Evolutionary conservation across 2,329 filamentous ascomycete genomes (phyloP).

Genomic region (Penicillium sp.): DNA sequence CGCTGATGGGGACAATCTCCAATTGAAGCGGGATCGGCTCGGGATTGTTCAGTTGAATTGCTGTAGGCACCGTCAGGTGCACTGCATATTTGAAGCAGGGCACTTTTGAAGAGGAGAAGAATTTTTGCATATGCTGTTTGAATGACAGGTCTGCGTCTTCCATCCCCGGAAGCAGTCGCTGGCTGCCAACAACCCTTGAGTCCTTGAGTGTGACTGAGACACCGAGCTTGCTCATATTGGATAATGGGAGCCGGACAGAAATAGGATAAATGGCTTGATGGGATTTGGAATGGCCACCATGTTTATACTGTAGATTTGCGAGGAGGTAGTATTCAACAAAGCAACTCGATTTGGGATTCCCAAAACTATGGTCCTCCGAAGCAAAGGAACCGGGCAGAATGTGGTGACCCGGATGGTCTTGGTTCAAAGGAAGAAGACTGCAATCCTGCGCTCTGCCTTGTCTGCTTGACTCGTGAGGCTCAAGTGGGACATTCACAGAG

Average conservation of each 20-base stretch:
- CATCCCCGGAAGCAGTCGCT: slow-evolving; percentile 37
- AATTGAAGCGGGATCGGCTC: slow-evolving; percentile 16
- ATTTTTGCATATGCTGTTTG: slow-evolving; percentile 36
- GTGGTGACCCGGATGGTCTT: not conserved
- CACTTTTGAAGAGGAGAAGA: slow-evolving; percentile 38
- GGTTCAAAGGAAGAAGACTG: not conserved
- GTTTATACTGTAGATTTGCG: slow-evolving; percentile 27
- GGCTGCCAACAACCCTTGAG: slow-evolving; percentile 21
- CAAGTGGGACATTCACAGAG: not conserved
- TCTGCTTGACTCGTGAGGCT: not conserved
- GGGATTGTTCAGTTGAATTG: slow-evolving; percentile 25
- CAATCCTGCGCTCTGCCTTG: not conserved
- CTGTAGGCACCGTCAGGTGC: slow-evolving; percentile 28
- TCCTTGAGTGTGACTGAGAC: not conserved
- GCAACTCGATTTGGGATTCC: slow-evolving; percentile 17
- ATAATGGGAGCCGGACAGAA: not conserved
- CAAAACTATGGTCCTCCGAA: not conserved
- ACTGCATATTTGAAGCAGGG: slow-evolving; percentile 34
- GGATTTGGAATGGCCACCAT: not conserved
- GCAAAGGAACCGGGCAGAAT: not conserved
- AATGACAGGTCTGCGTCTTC: slow-evolving; percentile 33
- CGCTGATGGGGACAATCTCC: slow-evolving; percentile 3
- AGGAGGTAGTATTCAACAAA: slow-evolving; percentile 43
- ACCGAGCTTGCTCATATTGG: not conserved
- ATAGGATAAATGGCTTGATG: slow-evolving; percentile 15